phyloP scores from a whole-genome alignment of 1,139 yeast species.

The Pichia sp. region DNA sequence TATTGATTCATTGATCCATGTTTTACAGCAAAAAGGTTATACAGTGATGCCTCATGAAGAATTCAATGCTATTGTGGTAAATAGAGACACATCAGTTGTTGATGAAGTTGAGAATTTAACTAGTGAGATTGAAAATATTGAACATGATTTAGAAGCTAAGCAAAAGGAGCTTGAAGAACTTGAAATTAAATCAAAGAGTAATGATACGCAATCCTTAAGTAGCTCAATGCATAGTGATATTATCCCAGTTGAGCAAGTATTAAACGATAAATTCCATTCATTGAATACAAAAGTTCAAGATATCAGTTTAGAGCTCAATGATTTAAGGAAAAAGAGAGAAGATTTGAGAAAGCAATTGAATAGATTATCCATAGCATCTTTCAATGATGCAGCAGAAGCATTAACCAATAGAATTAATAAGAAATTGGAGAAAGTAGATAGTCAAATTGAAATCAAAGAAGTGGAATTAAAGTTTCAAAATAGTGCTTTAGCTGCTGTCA shows the following conservation, averaged over 20 bases:
- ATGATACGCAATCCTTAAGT: constrained; percentile 5
- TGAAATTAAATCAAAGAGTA: constrained; percentile 7
- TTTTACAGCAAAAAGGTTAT: constrained; percentile 19
- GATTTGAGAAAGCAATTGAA: constrained; percentile 9
- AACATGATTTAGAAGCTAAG: constrained; percentile 12
- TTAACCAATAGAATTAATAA: constrained; percentile 4
- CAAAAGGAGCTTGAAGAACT: constrained; percentile 9
- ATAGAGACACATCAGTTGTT: constrained; percentile 6
- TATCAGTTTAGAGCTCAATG: constrained; percentile 1
- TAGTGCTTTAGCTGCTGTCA: constrained; percentile 15
- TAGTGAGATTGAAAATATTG: constrained; percentile 11
- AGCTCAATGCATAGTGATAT: constrained; percentile 9
- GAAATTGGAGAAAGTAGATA: constrained; percentile 7
- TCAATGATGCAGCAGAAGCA: background rate
- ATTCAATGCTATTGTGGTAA: constrained; percentile 15
- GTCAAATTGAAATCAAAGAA: constrained; percentile 11
- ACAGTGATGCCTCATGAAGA: constrained; percentile 20
- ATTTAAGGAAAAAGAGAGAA: constrained; percentile 3
- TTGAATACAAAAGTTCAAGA: constrained; percentile 4
- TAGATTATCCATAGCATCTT: constrained; percentile 13
- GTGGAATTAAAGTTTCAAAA: constrained; percentile 14
- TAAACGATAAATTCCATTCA: constrained; percentile 6
- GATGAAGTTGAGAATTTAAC: constrained; percentile 10
- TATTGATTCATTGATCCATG: constrained; percentile 16
- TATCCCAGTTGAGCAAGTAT: constrained; percentile 13